Percentiles rank a stretch among this genome's conserved stretches.
These are phyloP conservation scores for Hemerocallis citrina DNA, from an alignment of 106 monocot genomes.

Conservation along the genomic window DNA sequence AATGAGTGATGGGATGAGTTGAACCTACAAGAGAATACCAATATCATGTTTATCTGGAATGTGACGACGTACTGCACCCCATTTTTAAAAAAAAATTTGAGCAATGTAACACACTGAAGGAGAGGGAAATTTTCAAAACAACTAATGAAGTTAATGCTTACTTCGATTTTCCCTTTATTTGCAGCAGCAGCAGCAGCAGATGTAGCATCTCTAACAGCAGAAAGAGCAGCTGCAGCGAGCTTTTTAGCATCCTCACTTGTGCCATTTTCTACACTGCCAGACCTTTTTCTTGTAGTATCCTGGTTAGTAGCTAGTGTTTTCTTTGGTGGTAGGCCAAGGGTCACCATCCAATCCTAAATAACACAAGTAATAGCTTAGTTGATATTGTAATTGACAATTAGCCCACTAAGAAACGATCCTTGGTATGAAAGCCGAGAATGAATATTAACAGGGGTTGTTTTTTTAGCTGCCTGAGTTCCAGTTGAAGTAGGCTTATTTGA, in stretches of 20 bases:
- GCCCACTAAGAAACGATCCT: too few species aligned
- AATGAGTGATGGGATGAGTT: too few species aligned
- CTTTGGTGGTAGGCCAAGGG: constrained; percentile 59
- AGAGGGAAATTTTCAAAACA: not conserved
- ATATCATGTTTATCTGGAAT: too few species aligned
- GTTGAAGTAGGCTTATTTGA: constrained; percentile 25
- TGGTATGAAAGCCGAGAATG: not conserved
- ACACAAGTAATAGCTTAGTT: not conserved
- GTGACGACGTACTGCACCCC: too few species aligned
- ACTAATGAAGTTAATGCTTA: constrained; percentile 18
- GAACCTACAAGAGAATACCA: too few species aligned
- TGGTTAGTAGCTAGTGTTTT: constrained; percentile 21
- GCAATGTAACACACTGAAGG: too few species aligned
- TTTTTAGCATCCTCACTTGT: constrained; percentile 73
- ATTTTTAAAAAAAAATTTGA: too few species aligned
- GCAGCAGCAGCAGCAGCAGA: constrained; percentile 30
- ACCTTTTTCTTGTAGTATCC: constrained; percentile 23
- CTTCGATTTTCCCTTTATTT: constrained; percentile 75
- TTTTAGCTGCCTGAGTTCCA: constrained; percentile 27
- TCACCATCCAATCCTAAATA: constrained; percentile 73
- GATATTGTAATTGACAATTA: too few species aligned
- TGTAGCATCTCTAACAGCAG: constrained; percentile 66
- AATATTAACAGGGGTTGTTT: constrained; percentile 50
- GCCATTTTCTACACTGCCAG: constrained; percentile 28
- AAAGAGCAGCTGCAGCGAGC: constrained; percentile 83